These are phyloP conservation scores for Leccinellum luteum DNA, from an alignment of 768 basidiomycete genomes.

Conservation along the genomic window DNA sequence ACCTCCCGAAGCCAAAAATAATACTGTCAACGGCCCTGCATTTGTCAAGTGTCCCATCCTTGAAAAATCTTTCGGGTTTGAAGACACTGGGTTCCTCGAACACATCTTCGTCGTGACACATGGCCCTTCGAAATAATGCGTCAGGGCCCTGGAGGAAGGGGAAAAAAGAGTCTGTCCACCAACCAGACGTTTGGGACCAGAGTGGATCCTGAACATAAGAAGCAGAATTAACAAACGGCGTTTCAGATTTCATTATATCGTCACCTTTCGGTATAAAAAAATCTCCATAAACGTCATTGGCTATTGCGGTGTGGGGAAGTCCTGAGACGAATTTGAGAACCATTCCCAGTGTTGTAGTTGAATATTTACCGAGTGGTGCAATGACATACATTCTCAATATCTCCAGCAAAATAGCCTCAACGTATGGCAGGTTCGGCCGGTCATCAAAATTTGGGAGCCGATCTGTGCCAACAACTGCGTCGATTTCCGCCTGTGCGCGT, in stretches of 20 bases:
- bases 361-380: constrained; percentile 22
- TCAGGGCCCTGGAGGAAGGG: not conserved
- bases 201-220: constrained; percentile 10
- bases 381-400: constrained; percentile 28
- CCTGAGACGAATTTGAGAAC: constrained; percentile 3
- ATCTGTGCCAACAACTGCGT: constrained; percentile 26
- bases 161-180: not conserved
- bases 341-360: not conserved
- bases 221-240: not conserved
- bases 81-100: constrained; percentile 26
- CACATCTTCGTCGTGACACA: constrained; percentile 5
- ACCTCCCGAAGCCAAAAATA: constrained; percentile 27
- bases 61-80: constrained; percentile 33
- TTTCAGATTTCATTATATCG: not conserved
- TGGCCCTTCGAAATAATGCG: constrained; percentile 11
- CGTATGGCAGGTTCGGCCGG: constrained; percentile 24
- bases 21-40: not conserved
- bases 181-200: constrained; percentile 23
- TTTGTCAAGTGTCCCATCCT: constrained; percentile 7
- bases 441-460: constrained; percentile 28
- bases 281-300: constrained; percentile 15
- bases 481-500: constrained; percentile 31
- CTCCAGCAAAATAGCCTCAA: constrained; percentile 31
- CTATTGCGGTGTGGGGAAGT: constrained; percentile 16
- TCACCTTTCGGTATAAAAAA: constrained; percentile 25